Evolutionary conservation across 306 rosid genomes (phyloP), one percentile per base, ranked within the genome.

Genomic region (Dalbergia cultrata): DNA sequence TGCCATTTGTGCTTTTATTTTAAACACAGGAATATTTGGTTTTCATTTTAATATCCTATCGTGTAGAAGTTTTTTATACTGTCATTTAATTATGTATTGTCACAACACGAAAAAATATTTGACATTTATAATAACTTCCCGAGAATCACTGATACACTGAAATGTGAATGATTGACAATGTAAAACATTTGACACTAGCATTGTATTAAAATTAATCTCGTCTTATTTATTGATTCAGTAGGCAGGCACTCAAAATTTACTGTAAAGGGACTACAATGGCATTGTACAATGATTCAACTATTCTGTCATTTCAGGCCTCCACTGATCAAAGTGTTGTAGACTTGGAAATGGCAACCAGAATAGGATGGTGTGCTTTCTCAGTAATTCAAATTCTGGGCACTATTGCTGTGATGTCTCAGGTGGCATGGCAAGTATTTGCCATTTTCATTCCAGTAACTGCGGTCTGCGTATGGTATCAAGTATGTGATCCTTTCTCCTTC

Each of bases 361-460:
- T 95, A 82, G 98, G 97, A 33, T 91, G 96, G 99, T 95, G 97
- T 90, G 99, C 99, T 65, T 91, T 93, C 88, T 91, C 99, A 68
- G 65, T 91, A 75, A 93, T 93, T 79, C 95, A 93, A 81, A 86
- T 95, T 68, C 65, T 91, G 6, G 98, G 99, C 37, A 95, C 97
- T 70, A 80, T 95, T 86, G 96, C 92, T 49, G 99, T 95, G 60
- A 95, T 95, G 98, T 95, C 94, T 16, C 99, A 95, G 67, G 98
- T 87, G 76, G 98, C 98, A 56, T 93, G 99, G 99, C 89, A 95
- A 93, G 97, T 95, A 43, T 95, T 95, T 80, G 90, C 84, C 84
- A 88, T 95, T 80, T 91, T 95, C 86, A 81, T 95, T 85, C 99
- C 98, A 34, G 94, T 90, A 59, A 89, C 92, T 56, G 98, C 81